These are phyloP conservation scores for Sophora flavescens DNA, from an alignment of 306 rosid genomes.

Conservation along the genomic window DNA sequence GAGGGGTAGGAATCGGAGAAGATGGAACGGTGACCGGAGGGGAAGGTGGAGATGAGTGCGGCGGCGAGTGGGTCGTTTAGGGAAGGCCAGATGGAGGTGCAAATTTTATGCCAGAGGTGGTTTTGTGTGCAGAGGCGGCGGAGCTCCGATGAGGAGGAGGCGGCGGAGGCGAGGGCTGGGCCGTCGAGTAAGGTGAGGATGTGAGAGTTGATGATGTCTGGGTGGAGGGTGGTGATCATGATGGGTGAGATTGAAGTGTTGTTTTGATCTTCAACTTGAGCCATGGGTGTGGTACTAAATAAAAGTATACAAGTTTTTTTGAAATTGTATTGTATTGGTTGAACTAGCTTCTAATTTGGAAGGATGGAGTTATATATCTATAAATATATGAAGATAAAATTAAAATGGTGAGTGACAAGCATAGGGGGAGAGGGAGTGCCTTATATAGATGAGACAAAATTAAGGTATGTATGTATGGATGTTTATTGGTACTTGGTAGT, in stretches of 20 bases:
- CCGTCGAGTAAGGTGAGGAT: slow-evolving; percentile 85
- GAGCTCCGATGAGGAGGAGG: slow-evolving; percentile 59
- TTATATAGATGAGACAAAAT: no score
- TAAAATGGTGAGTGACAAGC: no score
- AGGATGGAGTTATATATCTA: no score
- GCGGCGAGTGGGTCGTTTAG: slow-evolving; percentile 44
- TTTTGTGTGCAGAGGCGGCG: slow-evolving; percentile 65
- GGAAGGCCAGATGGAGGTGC: slow-evolving; percentile 80
- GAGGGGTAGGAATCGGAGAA: slow-evolving; percentile 79
- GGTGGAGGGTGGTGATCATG: slow-evolving; percentile 59
- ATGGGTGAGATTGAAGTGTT: background rate
- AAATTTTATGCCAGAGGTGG: slow-evolving; percentile 67
- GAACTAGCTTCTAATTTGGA: no score
- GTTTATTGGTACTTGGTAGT: no score
- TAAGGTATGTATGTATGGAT: no score
- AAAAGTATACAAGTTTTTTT: no score
- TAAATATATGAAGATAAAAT: no score
- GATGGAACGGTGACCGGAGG: slow-evolving; percentile 66
- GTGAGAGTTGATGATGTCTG: slow-evolving; percentile 70
- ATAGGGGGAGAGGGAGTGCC: no score
- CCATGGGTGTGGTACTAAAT: no score
- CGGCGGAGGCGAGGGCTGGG: slow-evolving; percentile 62
- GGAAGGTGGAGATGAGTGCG: slow-evolving; percentile 59
- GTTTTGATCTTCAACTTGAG: no score
- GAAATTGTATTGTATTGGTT: no score